These are phyloP conservation scores for Exophiala viscosa DNA, from an alignment of 2,329 filamentous ascomycete species.

Conservation along the genomic window DNA sequence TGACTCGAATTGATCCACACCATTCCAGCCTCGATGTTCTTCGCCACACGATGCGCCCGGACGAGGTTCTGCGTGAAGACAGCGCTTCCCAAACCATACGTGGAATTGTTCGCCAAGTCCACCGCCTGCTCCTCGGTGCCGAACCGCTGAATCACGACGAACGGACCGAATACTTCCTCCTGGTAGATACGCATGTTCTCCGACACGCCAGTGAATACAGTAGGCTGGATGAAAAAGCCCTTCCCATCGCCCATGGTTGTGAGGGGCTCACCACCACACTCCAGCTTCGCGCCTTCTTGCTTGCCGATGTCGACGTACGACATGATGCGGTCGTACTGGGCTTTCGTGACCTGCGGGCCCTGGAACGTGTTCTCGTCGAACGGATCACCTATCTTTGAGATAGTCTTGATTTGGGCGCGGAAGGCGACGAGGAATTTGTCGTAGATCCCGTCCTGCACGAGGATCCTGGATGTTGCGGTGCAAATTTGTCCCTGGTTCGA, in stretches of 20 bases:
- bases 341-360: slow-evolving; percentile 68
- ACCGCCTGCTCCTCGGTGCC: no score
- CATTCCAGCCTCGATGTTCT: slow-evolving; percentile 14
- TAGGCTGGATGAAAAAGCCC: slow-evolving; percentile 49
- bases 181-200: slow-evolving; percentile 33
- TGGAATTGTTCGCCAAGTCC: no score
- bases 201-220: slow-evolving; percentile 71
- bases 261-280: no score
- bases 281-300: slow-evolving; percentile 46
- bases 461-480: slow-evolving; percentile 58
- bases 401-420: slow-evolving; percentile 43
- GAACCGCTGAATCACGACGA: slow-evolving; percentile 40
- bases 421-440: slow-evolving; percentile 40
- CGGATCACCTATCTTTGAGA: slow-evolving; percentile 63
- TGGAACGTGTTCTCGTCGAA: slow-evolving; percentile 69
- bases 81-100: no score
- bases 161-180: slow-evolving; percentile 45
- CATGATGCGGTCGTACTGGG: slow-evolving; percentile 67
- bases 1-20: slow-evolving; percentile 25
- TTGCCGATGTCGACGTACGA: slow-evolving; percentile 68
- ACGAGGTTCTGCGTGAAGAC: no score
- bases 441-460: slow-evolving; percentile 50
- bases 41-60: slow-evolving; percentile 1
- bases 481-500: slow-evolving; percentile 56
- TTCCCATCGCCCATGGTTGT: slow-evolving; percentile 59